These are phyloP conservation scores for Dictyophora rubrovolvata DNA, from an alignment of 768 basidiomycete genomes.

Conservation along the genomic window DNA sequence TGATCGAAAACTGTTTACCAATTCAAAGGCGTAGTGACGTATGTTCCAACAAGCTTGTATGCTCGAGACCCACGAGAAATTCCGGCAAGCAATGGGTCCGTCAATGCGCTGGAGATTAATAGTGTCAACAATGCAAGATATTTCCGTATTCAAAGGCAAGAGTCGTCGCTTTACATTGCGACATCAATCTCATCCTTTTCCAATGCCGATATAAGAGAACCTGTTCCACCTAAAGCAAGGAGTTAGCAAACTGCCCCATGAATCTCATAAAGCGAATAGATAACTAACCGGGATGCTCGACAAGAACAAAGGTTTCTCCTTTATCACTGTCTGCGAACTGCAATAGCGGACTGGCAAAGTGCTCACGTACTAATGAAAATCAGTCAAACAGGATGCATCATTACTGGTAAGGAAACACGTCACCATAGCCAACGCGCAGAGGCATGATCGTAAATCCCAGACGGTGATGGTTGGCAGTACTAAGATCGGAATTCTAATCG, in stretches of 20 bases:
- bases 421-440: not conserved
- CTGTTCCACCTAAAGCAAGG: conserved; percentile 58
- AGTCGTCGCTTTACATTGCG: conserved; percentile 51
- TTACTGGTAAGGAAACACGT: not conserved
- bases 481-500: no score
- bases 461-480: no score
- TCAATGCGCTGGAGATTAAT: conserved; percentile 53
- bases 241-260: not conserved
- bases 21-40: conserved; percentile 79
- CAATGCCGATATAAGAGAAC: conserved; percentile 69
- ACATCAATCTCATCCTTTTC: conserved; percentile 72
- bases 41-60: conserved; percentile 89
- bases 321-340: conserved; percentile 68
- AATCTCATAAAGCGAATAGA: not conserved
- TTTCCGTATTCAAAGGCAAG: not conserved
- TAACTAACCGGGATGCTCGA: conserved; percentile 77
- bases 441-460: not conserved
- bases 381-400: not conserved
- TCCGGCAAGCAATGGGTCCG: conserved; percentile 84
- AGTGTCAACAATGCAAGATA: not conserved
- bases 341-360: conserved; percentile 87
- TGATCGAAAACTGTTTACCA: conserved; percentile 39
- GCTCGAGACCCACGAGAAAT: conserved; percentile 81
- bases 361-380: conserved; percentile 55
- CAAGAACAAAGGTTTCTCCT: conserved; percentile 64